Percentiles rank a stretch among this genome's conserved stretches.
These are phyloP conservation scores for Takashimella tepidaria DNA, from an alignment of 1,284 basidiomycete genomes.

Conservation along the genomic window DNA sequence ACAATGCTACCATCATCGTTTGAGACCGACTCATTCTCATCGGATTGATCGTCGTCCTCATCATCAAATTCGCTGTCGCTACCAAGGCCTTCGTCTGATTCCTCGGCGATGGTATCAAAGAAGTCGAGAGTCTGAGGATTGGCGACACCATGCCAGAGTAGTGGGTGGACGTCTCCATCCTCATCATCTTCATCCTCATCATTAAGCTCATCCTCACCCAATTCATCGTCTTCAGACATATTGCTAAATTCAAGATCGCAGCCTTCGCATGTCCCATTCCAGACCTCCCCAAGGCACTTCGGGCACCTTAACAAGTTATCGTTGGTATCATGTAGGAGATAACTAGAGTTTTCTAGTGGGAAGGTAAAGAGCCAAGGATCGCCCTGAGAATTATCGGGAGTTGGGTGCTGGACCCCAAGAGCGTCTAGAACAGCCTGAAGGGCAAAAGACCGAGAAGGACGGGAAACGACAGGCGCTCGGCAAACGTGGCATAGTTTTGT, in stretches of 20 bases:
- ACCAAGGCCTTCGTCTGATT: conserved; percentile 11
- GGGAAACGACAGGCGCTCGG: conserved; percentile 32
- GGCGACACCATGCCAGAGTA: no score
- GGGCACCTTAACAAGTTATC: conserved; percentile 35
- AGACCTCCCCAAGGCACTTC: conserved; percentile 34
- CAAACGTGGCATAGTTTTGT: conserved; percentile 44
- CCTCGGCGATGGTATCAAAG: conserved; percentile 6
- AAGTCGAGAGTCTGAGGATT: background rate
- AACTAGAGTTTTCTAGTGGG: conserved; percentile 22
- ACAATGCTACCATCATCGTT: conserved; percentile 4
- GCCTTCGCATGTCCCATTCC: conserved; percentile 21
- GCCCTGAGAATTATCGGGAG: conserved; percentile 1
- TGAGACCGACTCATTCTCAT: background rate
- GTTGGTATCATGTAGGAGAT: conserved; percentile 26
- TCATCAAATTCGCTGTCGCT: conserved; percentile 2
- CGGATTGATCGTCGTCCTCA: conserved; percentile 2
- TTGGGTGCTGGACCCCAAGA: conserved; percentile 17
- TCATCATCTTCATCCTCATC: conserved; percentile 4
- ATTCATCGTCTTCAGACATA: background rate
- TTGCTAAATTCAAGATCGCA: conserved; percentile 32
- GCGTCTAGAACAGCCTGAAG: conserved; percentile 33
- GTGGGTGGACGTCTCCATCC: conserved; percentile 7
- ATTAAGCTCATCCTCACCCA: background rate
- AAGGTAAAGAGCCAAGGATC: conserved; percentile 36
- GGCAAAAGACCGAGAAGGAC: conserved; percentile 38